Percentiles rank a stretch among this genome's conserved stretches.
Evolutionary conservation across 345 rosid species (phyloP).

Genomic region (Heritiera fomes): DNA sequence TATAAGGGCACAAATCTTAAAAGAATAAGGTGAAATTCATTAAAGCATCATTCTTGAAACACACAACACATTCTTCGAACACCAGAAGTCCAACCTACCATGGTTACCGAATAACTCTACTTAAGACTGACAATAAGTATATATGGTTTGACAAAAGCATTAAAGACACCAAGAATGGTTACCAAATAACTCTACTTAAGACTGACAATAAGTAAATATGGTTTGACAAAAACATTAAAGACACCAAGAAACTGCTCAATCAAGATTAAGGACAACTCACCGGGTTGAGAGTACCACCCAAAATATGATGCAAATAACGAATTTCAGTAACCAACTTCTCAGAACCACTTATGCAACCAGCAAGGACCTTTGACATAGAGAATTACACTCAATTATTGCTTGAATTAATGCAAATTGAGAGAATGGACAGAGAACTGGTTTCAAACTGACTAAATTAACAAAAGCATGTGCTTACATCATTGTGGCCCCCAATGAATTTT

Average conservation of each 20-base stretch:
- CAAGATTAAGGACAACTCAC: slow-evolving; percentile 41
- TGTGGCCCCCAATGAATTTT: slow-evolving; percentile 92
- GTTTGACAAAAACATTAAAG: not conserved
- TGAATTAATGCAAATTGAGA: slow-evolving; percentile 2
- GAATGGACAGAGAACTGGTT: not conserved
- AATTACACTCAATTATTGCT: slow-evolving; percentile 13
- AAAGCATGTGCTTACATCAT: slow-evolving; percentile 63
- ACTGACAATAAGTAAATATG: not conserved
- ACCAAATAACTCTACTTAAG: not conserved
- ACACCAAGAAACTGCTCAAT: not conserved
- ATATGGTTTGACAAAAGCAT: not conserved
- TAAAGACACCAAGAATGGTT: not conserved
- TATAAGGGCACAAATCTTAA: not conserved
- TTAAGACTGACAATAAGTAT: not conserved
- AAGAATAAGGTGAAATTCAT: not conserved
- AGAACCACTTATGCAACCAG: slow-evolving; percentile 90
- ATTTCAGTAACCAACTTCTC: slow-evolving; percentile 63
- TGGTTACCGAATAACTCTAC: not conserved
- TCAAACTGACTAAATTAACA: slow-evolving; percentile 5
- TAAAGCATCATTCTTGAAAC: slow-evolving; percentile 7
- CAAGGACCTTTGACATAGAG: slow-evolving; percentile 69
- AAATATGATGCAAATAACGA: slow-evolving; percentile 86
- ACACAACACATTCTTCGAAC: not conserved
- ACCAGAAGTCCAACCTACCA: slow-evolving; percentile 11
- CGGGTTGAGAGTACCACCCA: slow-evolving; percentile 94